phyloP scores from a whole-genome alignment of 495 filamentous ascomycete genomes.

The Neurospora hispaniola region DNA sequence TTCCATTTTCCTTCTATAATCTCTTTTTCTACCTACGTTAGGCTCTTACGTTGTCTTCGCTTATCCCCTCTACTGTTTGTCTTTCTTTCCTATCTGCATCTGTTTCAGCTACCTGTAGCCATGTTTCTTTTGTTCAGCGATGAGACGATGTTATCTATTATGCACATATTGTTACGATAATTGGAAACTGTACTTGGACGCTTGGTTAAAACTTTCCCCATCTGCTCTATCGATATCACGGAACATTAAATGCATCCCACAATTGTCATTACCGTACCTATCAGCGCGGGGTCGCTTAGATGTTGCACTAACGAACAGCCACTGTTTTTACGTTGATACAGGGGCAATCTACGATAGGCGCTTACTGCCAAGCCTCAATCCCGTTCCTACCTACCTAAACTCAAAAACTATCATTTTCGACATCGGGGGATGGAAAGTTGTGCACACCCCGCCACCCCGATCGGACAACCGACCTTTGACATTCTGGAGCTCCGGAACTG shows the following conservation, averaged over 20 bases:
- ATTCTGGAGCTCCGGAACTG: no score
- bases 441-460: no score
- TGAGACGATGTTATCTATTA: neutral
- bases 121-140: neutral
- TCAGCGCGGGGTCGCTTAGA: neutral
- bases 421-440: no score
- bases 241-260: neutral
- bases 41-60: no score
- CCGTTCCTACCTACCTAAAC: no score
- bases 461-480: no score
- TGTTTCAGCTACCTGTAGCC: neutral
- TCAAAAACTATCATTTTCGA: no score
- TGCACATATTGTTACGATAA: neutral
- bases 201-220: neutral
- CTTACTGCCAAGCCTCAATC: neutral
- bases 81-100: no score
- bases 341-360: neutral
- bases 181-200: neutral
- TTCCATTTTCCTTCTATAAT: no score
- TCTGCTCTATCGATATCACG: neutral
- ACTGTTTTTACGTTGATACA: neutral
- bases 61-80: no score
- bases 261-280: no score
- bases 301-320: neutral
- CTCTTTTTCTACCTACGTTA: no score